Evolutionary conservation across 352 stramenopile genomes (phyloP).

Genomic region (Phytophthora brassicae): DNA sequence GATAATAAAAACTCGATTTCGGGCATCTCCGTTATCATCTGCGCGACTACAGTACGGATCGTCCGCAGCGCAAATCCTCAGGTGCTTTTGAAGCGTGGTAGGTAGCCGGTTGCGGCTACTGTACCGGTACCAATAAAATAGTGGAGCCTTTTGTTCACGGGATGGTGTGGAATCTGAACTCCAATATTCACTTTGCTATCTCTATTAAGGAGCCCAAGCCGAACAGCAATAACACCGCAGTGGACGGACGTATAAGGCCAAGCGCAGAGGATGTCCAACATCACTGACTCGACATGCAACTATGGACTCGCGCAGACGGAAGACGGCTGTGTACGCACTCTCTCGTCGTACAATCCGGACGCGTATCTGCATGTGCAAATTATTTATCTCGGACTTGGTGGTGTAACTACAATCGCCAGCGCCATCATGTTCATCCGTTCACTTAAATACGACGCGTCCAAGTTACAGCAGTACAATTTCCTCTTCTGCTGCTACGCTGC

Average conservation of each 20-base stretch:
- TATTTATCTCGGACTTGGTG: conserved; percentile 35
- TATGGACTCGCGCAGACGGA: conserved; percentile 34
- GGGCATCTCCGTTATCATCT: background rate
- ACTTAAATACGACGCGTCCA: conserved; percentile 31
- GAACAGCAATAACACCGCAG: background rate
- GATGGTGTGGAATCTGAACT: conserved; percentile 24
- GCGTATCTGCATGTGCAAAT: conserved; percentile 36
- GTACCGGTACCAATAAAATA: conserved; percentile 12
- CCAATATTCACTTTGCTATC: conserved; percentile 28
- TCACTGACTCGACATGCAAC: conserved; percentile 33
- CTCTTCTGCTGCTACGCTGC: conserved; percentile 41
- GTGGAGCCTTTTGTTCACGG: conserved; percentile 8
- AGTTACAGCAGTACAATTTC: conserved; percentile 42
- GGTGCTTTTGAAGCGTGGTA: conserved; percentile 18
- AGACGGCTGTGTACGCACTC: conserved; percentile 27
- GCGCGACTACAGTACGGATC: conserved; percentile 14
- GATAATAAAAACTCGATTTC: background rate
- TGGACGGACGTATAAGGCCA: background rate
- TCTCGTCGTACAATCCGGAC: conserved; percentile 31
- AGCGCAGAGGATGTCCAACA: conserved; percentile 28
- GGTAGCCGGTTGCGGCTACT: conserved; percentile 23
- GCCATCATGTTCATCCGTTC: conserved; percentile 34
- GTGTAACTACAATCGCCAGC: conserved; percentile 24
- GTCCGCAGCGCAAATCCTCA: conserved; percentile 20
- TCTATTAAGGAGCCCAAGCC: conserved; percentile 8